phyloP scores from a whole-genome alignment of 2,329 filamentous ascomycete genomes.

The Teratosphaeria viscida region DNA sequence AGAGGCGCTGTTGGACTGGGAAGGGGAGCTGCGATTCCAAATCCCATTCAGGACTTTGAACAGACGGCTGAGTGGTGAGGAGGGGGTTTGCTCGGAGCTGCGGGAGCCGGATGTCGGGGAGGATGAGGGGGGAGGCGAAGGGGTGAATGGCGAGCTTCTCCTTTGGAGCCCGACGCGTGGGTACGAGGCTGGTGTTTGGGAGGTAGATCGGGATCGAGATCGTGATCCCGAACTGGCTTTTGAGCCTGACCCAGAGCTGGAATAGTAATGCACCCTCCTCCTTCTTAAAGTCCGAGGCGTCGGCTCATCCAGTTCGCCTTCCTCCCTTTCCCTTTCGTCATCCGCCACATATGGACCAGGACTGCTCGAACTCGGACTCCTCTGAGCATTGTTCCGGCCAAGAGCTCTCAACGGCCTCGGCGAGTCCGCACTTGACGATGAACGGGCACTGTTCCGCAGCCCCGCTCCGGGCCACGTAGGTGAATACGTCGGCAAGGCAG shows the following conservation, averaged over 20 bases:
- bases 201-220: not conserved
- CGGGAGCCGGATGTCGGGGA: not conserved
- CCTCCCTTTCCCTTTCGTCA: not conserved
- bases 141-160: not conserved
- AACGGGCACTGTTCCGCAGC: not conserved
- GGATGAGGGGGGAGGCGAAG: not conserved
- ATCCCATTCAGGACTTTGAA: not conserved
- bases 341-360: not conserved
- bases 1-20: not conserved
- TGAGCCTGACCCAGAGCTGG: not conserved
- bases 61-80: not conserved
- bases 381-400: too few species aligned
- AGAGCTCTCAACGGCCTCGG: not conserved
- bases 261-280: not conserved
- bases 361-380: not conserved
- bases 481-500: not conserved
- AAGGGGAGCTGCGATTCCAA: not conserved
- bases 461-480: not conserved
- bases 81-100: not conserved
- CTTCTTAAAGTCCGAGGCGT: not conserved
- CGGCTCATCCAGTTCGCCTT: not conserved
- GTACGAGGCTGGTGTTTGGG: not conserved
- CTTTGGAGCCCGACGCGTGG: not conserved
- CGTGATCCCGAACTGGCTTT: not conserved
- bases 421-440: not conserved